Evolutionary conservation across 164 flowering plant genomes (phyloP), one percentile per base, ranked within the genome.

Genomic region (Santalum album): DNA sequence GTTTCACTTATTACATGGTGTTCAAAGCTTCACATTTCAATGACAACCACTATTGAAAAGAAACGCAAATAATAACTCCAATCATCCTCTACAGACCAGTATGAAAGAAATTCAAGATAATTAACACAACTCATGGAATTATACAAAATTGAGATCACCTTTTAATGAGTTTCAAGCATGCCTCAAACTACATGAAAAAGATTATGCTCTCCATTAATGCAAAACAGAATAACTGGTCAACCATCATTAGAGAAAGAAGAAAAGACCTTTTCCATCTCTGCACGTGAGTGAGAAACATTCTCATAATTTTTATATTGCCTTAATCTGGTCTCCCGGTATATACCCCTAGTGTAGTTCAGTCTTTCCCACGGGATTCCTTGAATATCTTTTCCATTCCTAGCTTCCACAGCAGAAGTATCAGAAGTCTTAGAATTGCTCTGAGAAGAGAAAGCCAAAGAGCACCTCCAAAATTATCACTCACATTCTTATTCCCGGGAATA

Each of bases 341-440:
- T 60, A 29, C 83, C 95, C 69, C 98, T 76, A 0, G 80, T 69
- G 51, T 68, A 83, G 59, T 78, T 83, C 27, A 92, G 65, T 74
- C 87, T 78, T 70, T 80, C 94, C 98, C 96, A 91, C 0, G 90
- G 96, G 3, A 91, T 82, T 21, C 96, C 98, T 58, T 91, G 98
- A 6, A 91, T 86, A 65, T 91, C 96, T 70, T 84, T 91, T 17
- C 96, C 98, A 63, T 83, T 82, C 54, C 84, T 81, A 17, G 82
- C 98, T 57, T 91, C 96, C 27, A 66, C 3, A 53, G 98, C 95
- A 1, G 98, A 79, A 1, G 96, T 88, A 68, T 88, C 98, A 3
- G 42, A 38, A 32, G 76, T 76, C 70, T 72, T 78, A 16, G 79
- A 42, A 67, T 82, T 79, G 61, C 55, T 65, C 91, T 87, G 64